phyloP scores from a whole-genome alignment of 805 yeast genomes.

The Lachancea fermentati region DNA sequence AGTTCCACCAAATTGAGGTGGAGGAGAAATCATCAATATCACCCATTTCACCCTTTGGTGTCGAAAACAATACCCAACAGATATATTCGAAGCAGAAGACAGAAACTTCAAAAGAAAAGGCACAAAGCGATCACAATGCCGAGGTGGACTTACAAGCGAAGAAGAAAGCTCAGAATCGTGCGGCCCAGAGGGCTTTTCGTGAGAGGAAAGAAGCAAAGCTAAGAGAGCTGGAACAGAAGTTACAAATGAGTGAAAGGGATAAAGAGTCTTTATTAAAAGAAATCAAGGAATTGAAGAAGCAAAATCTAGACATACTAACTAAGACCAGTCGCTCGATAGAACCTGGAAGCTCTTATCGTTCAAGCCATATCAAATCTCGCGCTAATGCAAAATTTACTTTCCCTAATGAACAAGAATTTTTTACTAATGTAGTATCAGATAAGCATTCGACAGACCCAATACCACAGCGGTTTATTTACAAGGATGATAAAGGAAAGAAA shows the following conservation, averaged over 20 bases:
- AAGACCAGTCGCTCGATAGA: slow-evolving; percentile 54
- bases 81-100: too few species aligned
- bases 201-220: slow-evolving; percentile 71
- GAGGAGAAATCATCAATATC: too few species aligned
- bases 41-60: too few species aligned
- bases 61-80: too few species aligned
- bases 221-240: slow-evolving; percentile 58
- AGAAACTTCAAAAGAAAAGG: background rate
- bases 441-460: slow-evolving; percentile 3
- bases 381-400: slow-evolving; percentile 21
- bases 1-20: too few species aligned
- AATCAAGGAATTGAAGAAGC: slow-evolving; percentile 46
- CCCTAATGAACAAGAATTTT: slow-evolving; percentile 27
- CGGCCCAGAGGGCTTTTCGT: slow-evolving; percentile 83
- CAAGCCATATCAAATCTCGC: background rate
- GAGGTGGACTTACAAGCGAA: slow-evolving; percentile 44
- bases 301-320: slow-evolving; percentile 50
- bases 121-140: background rate
- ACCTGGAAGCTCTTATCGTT: background rate
- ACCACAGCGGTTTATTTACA: slow-evolving; percentile 7
- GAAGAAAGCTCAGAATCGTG: slow-evolving; percentile 75
- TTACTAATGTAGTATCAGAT: slow-evolving; percentile 18
- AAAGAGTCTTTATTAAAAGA: slow-evolving; percentile 42
- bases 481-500: slow-evolving; percentile 36
- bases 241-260: slow-evolving; percentile 52